Evolutionary conservation across 139 green algal genomes (phyloP), one percentile per base, ranked within the genome.

Genomic region (Chlamydomonas applanata): DNA sequence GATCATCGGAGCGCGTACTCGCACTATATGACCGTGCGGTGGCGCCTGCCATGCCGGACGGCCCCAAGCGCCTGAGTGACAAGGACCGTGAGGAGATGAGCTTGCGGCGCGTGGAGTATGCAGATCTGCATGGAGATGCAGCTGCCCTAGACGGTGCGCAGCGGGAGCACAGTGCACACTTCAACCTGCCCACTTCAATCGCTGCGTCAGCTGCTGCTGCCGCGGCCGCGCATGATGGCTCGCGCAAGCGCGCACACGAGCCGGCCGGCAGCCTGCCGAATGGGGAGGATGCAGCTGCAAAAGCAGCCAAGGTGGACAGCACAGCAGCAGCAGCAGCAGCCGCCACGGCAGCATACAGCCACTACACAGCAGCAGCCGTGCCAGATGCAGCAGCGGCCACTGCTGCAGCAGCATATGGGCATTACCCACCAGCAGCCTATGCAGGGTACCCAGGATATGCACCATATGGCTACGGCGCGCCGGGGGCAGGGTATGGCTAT

Each of bases 31-130:
- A 89, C 40, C 54, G 52, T 3, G 68, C 45, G 0, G 44, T 27
- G 65, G 78, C 67, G 29, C 25, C 54, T 16, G 66, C 40, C 25
- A 53, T 34, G 56, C 59, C 57, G 32, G 9, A 49, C 11, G 40
- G 40, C 40, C 40, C n/a, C 2, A 27, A 34, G 25, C 25, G 35
- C 11, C 64, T 89, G 62, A 27, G 40, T 35, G 79, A 86, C 32
- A 74, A 73, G 22, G 89, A 92, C 11, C 75, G 86, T 0, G 88
- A 93, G 65, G 75, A 88, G 70, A 57, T 94, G 22, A 87, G 82
- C 34, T 24, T 64, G 40, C 77, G 85, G 11, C 56, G 75, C 17
- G 54, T 91, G 0, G 83, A 91, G 57, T 88, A 92, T 75, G 85
- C 83, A 2, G 89, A 94, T 59, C 67, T 81, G 57, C 71, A 88